Percentiles rank a stretch among this genome's conserved stretches.
phyloP scores from a whole-genome alignment of 768 basidiomycete genomes.

The Kwoniella sp. region DNA sequence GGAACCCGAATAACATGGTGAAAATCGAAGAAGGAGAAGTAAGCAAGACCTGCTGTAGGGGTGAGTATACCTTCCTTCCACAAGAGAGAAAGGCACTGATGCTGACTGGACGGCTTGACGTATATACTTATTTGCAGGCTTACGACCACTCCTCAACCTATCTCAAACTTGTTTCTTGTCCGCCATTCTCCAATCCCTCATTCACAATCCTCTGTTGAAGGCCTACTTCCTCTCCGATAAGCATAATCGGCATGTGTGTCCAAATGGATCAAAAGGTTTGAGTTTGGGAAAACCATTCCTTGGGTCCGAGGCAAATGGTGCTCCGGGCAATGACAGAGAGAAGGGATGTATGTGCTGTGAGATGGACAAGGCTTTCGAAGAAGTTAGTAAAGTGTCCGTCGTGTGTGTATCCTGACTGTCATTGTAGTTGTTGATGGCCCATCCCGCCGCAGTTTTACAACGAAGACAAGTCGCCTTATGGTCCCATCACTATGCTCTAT shows the following conservation, averaged over 20 bases:
- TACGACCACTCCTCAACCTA: constrained; percentile 82
- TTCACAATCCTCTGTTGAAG: constrained; percentile 84
- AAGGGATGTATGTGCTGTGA: constrained; percentile 80
- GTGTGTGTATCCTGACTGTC: no score
- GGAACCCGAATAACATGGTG: constrained; percentile 58
- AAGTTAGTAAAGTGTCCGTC: constrained; percentile 39
- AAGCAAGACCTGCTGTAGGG: constrained; percentile 70
- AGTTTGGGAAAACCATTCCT: constrained; percentile 53
- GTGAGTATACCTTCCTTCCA: constrained; percentile 57
- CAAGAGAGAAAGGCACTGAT: no score
- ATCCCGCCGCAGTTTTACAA: constrained; percentile 57
- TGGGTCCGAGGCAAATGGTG: constrained; percentile 58
- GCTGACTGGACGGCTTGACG: no score
- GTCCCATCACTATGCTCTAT: constrained; percentile 78
- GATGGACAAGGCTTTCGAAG: constrained; percentile 69
- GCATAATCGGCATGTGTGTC: constrained; percentile 65
- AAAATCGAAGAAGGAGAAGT: constrained; percentile 58
- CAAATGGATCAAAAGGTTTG: constrained; percentile 31
- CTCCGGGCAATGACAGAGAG: constrained; percentile 29
- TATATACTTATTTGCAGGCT: no score
- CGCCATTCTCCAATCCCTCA: constrained; percentile 82
- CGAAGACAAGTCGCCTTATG: constrained; percentile 66
- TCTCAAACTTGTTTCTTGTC: constrained; percentile 95
- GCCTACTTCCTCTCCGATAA: constrained; percentile 88
- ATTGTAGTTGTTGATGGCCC: no score